These are phyloP conservation scores for Colletotrichum eleusines DNA, from an alignment of 2,329 filamentous ascomycete genomes.

Conservation along the genomic window DNA sequence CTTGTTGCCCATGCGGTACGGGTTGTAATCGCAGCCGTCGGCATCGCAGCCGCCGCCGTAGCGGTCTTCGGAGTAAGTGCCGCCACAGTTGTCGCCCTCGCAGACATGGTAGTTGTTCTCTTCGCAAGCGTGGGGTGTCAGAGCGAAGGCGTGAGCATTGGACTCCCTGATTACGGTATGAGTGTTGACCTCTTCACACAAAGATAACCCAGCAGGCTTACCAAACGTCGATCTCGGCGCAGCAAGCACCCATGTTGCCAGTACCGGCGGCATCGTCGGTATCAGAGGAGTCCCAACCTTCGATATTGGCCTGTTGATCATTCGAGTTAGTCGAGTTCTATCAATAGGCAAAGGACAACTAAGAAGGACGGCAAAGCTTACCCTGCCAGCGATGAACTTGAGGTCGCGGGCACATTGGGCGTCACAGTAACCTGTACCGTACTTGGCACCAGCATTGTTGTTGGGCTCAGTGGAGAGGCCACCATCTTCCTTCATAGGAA, in stretches of 20 bases:
- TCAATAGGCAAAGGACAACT: rapidly evolving
- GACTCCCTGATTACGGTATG: slow-evolving; percentile 40
- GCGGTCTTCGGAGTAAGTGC: slow-evolving; percentile 60
- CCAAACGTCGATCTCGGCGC: slow-evolving; percentile 47
- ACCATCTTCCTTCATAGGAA: slow-evolving; percentile 64
- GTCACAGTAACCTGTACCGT: slow-evolving; percentile 68
- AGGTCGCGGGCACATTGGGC: slow-evolving; percentile 60
- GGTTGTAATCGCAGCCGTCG: slow-evolving; percentile 75
- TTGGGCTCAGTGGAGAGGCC: slow-evolving; percentile 59
- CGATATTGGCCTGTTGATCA: slow-evolving; percentile 42
- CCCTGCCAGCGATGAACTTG: slow-evolving; percentile 62
- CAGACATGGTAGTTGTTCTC: slow-evolving; percentile 43
- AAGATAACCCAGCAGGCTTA: neutral
- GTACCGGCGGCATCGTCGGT: slow-evolving; percentile 44
- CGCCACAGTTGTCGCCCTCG: slow-evolving; percentile 56
- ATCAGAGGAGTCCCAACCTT: slow-evolving; percentile 44
- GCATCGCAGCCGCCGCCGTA: slow-evolving; percentile 72
- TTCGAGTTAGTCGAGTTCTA: neutral
- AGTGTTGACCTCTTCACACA: slow-evolving; percentile 37
- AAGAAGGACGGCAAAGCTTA: neutral
- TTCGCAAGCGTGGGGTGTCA: slow-evolving; percentile 45
- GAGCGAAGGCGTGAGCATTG: slow-evolving; percentile 45
- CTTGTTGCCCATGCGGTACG: slow-evolving; percentile 69
- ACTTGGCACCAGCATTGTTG: slow-evolving; percentile 62
- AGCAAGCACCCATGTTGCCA: slow-evolving; percentile 45